These are phyloP conservation scores for Rhododendron henanense DNA, from an alignment of 148 eudicot species.

Conservation along the genomic window DNA sequence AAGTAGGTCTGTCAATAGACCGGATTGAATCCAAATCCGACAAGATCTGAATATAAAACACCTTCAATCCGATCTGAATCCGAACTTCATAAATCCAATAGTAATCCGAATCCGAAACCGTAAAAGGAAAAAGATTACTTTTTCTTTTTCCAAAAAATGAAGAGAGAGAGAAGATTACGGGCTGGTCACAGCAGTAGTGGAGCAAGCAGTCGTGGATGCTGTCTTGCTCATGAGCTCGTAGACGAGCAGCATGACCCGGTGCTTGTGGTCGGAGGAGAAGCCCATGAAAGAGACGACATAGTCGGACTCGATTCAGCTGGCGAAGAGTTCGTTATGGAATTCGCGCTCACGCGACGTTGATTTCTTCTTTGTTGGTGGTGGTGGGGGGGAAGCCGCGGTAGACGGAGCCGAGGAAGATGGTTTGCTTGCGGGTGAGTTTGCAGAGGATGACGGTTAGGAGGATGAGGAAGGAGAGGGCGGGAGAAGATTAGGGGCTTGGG, in stretches of 20 bases:
- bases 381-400: slow-evolving; percentile 32
- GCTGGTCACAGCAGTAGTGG: slow-evolving; percentile 69
- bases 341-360: slow-evolving; percentile 89
- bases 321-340: slow-evolving; percentile 84
- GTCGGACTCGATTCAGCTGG: slow-evolving; percentile 43
- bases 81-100: too few relatives aligned
- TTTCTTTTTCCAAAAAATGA: too few relatives aligned
- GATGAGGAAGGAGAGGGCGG: too few relatives aligned
- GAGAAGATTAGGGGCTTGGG: too few relatives aligned
- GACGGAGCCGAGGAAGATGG: slow-evolving; percentile 48
- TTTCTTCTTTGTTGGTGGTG: slow-evolving; percentile 30
- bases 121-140: too few relatives aligned
- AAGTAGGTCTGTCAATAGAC: too few relatives aligned
- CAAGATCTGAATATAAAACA: too few relatives aligned
- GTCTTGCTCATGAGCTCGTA: slow-evolving; percentile 82
- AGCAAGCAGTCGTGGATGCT: slow-evolving; percentile 85
- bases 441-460: too few relatives aligned
- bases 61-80: too few relatives aligned
- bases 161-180: slow-evolving; percentile 26
- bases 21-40: too few relatives aligned
- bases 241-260: slow-evolving; percentile 66
- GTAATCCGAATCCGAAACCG: too few relatives aligned
- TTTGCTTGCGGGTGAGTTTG: too few relatives aligned
- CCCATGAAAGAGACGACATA: slow-evolving; percentile 52
- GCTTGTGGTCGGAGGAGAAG: slow-evolving; percentile 55